These are phyloP conservation scores for Emergomyces pasteurianus DNA, from an alignment of 2,329 filamentous ascomycete genomes.

Conservation along the genomic window DNA sequence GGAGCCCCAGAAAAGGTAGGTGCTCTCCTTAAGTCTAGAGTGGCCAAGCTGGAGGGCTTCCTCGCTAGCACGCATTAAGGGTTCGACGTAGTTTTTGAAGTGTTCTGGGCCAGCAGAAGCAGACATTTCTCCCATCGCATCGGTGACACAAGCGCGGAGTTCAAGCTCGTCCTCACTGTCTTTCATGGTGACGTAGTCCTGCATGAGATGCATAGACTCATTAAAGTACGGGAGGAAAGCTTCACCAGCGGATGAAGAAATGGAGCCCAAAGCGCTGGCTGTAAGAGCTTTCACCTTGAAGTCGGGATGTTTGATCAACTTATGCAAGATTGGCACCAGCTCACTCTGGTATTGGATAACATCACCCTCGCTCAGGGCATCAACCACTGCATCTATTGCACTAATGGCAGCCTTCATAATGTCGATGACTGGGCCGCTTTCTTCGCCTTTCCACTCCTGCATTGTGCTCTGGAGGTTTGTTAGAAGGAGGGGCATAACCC, in stretches of 20 bases:
- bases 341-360: slow-evolving; percentile 72
- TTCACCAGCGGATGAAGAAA: slow-evolving; percentile 72
- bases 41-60: slow-evolving; percentile 82
- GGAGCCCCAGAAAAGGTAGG: slow-evolving; percentile 92
- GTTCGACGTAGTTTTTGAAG: slow-evolving; percentile 84
- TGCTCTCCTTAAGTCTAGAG: slow-evolving; percentile 84
- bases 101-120: slow-evolving; percentile 71
- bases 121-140: slow-evolving; percentile 88
- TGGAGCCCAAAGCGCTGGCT: slow-evolving; percentile 78
- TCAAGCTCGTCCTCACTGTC: slow-evolving; percentile 82
- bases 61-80: slow-evolving; percentile 84
- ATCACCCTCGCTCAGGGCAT: slow-evolving; percentile 67
- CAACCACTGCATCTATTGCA: slow-evolving; percentile 82
- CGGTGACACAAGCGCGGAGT: slow-evolving; percentile 77
- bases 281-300: slow-evolving; percentile 82
- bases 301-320: slow-evolving; percentile 72
- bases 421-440: slow-evolving; percentile 63
- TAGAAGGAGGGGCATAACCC: slow-evolving; percentile 70
- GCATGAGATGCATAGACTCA: slow-evolving; percentile 79
- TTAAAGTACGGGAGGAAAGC: slow-evolving; percentile 87
- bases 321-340: slow-evolving; percentile 73
- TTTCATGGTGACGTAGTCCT: slow-evolving; percentile 72
- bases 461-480: slow-evolving; percentile 79
- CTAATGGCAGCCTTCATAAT: slow-evolving; percentile 85
- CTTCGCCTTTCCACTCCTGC: slow-evolving; percentile 50